phyloP scores from a whole-genome alignment of 257 asterid species.

The Avicennia marina region DNA sequence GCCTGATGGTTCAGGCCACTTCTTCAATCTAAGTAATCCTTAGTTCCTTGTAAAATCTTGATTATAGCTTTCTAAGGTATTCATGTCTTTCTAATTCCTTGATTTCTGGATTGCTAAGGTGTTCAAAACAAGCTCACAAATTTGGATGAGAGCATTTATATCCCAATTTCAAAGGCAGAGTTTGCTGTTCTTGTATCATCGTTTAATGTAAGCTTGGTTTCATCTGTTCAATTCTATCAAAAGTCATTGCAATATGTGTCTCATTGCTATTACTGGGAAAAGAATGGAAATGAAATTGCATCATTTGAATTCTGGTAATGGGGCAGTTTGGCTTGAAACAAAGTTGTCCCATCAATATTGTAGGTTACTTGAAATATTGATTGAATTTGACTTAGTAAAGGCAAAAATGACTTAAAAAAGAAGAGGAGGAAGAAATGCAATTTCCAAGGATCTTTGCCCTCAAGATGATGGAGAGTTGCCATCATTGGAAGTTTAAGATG shows the following conservation, averaged over 20 bases:
- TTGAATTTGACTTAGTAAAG: not conserved
- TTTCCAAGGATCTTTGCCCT: not conserved
- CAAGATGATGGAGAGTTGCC: not conserved
- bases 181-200: slow-evolving; percentile 75
- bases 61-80: not conserved
- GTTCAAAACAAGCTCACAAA: slow-evolving; percentile 90
- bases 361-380: slow-evolving; percentile 3
- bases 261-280: not conserved
- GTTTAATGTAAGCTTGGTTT: slow-evolving; percentile 62
- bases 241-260: not conserved
- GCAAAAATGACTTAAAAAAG: not conserved
- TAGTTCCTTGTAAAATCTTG: slow-evolving; percentile 19
- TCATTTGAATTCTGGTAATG: not conserved
- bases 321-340: not conserved
- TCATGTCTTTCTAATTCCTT: not conserved
- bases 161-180: slow-evolving; percentile 87
- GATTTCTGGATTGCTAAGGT: slow-evolving; percentile 39
- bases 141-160: slow-evolving; percentile 78
- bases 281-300: not conserved
- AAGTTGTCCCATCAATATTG: not conserved
- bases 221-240: not conserved
- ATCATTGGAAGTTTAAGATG: not conserved
- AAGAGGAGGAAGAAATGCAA: too few relatives aligned
- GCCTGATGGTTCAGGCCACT: slow-evolving; percentile 99
- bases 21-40: slow-evolving; percentile 81